Base-by-base conservation (phyloP, 352 stramenopile species). In the Globisporangium polare region DNA sequence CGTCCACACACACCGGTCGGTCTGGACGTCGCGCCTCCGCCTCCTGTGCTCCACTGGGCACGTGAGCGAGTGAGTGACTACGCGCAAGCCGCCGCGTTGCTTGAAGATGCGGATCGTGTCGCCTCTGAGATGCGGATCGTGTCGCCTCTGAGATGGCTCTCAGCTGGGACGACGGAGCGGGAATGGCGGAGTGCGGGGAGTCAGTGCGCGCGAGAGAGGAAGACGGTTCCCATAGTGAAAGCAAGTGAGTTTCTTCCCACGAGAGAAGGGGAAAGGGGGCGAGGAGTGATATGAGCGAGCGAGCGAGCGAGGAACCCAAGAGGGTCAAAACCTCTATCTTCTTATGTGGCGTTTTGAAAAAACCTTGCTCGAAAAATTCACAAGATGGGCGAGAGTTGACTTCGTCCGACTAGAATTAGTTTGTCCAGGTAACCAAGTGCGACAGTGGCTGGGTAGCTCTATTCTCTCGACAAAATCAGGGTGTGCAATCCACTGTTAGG, bases 161-260 rank as follows among this genome's bases (percentile, higher is more conserved):
- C 46, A 35, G 46, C 46, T 53, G 46, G 45, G 45, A 52, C 33
- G 33, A 39, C 33, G 33, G 37, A 43, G 8, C 37, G 46, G 46
- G 31, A 53, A 53, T 53, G 46, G 46, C 24, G 33, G 33, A 52
- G 20, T 31, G 45, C 43, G 22, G 45, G 46, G 24, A 53, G 46
- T 29, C 46, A 53, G 46, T n/a, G 22, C 15, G 22, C 22, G 24
- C 22, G 24, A 24, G 37, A 0, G 15, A 6, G 15, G 10, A 53
- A 39, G 33, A 12, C 9, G 33, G 24, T 12, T 53, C 24, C 13
- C 15, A 53, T 53, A 53, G 24, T 53, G 47, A 10, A 53, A n/a
- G 13, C 47, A 53, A 53, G 47, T 53, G 47, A 17, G 6, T 53
- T 37, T 53, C 46, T 53, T 52, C 33, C 12, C 26, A 24, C 7